These are phyloP conservation scores for Chalara sp. DNA, from an alignment of 2,329 filamentous ascomycete species.

Conservation along the genomic window DNA sequence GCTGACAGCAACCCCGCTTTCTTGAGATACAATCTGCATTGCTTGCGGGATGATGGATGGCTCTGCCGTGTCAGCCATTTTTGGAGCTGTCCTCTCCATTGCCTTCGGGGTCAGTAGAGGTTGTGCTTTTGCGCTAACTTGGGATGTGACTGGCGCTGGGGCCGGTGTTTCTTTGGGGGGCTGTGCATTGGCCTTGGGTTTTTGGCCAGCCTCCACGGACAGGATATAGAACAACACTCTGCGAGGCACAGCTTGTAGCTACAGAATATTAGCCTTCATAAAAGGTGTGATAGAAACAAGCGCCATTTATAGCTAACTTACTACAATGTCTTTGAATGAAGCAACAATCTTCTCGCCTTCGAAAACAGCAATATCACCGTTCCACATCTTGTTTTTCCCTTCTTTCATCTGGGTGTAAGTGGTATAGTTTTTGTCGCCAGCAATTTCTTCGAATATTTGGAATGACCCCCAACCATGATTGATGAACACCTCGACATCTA, in stretches of 20 bases:
- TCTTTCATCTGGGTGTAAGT: slow-evolving; percentile 52
- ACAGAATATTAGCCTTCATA: not conserved
- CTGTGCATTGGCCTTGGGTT: no score
- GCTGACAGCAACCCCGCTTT: slow-evolving; percentile 18
- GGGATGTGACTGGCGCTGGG: no score
- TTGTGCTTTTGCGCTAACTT: no score
- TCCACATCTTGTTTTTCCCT: slow-evolving; percentile 38
- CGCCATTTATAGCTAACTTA: not conserved
- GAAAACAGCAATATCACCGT: slow-evolving; percentile 47
- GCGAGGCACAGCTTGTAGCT: slow-evolving; percentile 34
- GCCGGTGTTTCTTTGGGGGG: no score
- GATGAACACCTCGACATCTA: slow-evolving; percentile 47
- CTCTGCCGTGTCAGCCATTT: no score
- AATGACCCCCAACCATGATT: slow-evolving; percentile 51
- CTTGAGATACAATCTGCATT: slow-evolving; percentile 24
- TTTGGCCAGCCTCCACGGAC: slow-evolving; percentile 25
- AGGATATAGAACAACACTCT: slow-evolving; percentile 45
- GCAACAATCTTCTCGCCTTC: slow-evolving; percentile 25
- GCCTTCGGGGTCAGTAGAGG: no score
- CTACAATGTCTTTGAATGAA: slow-evolving; percentile 6
- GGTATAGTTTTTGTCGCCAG: slow-evolving; percentile 39
- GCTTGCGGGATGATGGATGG: no score
- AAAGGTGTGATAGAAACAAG: not conserved
- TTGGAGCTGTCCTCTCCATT: no score
- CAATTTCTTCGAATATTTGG: slow-evolving; percentile 38